Percentiles rank a stretch among this genome's conserved stretches.
Evolutionary conservation across 257 asterid genomes (phyloP).

Genomic region (Fraxinus americana): DNA sequence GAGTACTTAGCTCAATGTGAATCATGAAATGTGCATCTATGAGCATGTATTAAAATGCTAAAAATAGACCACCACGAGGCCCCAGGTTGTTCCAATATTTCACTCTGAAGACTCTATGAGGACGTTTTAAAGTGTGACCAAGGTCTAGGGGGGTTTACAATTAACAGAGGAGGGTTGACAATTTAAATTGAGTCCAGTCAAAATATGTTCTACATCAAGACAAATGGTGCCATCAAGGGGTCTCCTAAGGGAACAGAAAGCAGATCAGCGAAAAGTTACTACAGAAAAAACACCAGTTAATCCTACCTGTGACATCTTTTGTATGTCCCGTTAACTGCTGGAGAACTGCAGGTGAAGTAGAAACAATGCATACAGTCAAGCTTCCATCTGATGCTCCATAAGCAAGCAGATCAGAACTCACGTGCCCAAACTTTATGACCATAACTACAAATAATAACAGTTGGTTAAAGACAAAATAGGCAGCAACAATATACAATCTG

Average conservation of each 20-base stretch:
- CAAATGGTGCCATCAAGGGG: constrained; percentile 9
- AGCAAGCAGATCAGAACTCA: constrained; percentile 95
- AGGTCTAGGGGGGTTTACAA: background rate
- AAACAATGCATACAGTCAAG: constrained; percentile 78
- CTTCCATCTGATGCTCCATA: constrained; percentile 98
- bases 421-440: constrained; percentile 91
- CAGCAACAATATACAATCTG: too few species aligned
- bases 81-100: background rate
- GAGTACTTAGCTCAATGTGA: background rate
- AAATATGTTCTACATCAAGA: background rate
- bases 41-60: background rate
- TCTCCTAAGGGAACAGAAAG: background rate
- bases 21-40: background rate
- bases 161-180: background rate
- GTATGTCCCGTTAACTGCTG: constrained; percentile 82
- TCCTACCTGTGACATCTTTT: constrained; percentile 98
- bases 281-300: constrained; percentile 46
- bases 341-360: constrained; percentile 68
- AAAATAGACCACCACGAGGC: background rate
- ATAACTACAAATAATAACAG: constrained; percentile 47
- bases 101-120: background rate
- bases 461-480: too few species aligned
- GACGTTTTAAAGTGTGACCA: background rate
- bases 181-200: background rate
- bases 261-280: constrained; percentile 18